A percentile compares a stretch with the other conserved stretches of the same genome.
Evolutionary conservation across 1,139 yeast species (phyloP).

Genomic region (Blastobotrys petasosporus): DNA sequence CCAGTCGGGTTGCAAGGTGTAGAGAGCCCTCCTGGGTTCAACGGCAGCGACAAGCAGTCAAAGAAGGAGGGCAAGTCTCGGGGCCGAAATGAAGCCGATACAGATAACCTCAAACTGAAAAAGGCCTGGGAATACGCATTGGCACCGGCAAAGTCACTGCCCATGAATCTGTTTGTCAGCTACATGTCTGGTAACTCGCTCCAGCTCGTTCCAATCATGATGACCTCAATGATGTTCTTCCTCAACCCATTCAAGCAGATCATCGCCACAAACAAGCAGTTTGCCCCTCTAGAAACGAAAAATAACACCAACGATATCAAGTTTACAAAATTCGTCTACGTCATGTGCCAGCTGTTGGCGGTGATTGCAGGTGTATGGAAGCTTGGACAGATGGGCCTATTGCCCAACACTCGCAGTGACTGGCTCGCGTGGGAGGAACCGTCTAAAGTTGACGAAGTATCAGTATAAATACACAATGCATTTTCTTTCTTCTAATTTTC

Average conservation of each 20-base stretch:
- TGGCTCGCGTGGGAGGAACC: conserved; percentile 83
- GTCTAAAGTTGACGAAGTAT: conserved; percentile 30
- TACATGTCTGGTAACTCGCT: conserved; percentile 91
- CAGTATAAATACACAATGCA: conserved; percentile 3
- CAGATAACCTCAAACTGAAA: conserved; percentile 31
- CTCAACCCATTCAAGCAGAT: conserved; percentile 72
- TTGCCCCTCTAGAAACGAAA: conserved; percentile 31
- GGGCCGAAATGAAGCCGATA: conserved; percentile 9
- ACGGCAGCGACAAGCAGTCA: conserved; percentile 12
- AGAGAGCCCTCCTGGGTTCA: conserved; percentile 18
- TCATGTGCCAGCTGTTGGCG: conserved; percentile 57
- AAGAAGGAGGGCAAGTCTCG: conserved; percentile 5
- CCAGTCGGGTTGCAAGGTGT: conserved; percentile 12
- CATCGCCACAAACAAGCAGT: conserved; percentile 45
- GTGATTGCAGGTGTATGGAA: conserved; percentile 81
- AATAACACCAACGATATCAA: conserved; percentile 39
- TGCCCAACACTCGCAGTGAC: conserved; percentile 82
- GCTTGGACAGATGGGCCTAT: conserved; percentile 78
- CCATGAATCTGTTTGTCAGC: conserved; percentile 85
- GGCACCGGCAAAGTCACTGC: conserved; percentile 77
- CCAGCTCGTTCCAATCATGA: conserved; percentile 85
- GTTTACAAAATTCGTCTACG: conserved; percentile 43
- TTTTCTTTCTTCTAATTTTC: neutral
- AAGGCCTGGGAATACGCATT: conserved; percentile 86
- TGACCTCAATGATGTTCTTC: conserved; percentile 76